phyloP scores from a whole-genome alignment of 331 rosid species.

The Pyracantha coccinea region DNA sequence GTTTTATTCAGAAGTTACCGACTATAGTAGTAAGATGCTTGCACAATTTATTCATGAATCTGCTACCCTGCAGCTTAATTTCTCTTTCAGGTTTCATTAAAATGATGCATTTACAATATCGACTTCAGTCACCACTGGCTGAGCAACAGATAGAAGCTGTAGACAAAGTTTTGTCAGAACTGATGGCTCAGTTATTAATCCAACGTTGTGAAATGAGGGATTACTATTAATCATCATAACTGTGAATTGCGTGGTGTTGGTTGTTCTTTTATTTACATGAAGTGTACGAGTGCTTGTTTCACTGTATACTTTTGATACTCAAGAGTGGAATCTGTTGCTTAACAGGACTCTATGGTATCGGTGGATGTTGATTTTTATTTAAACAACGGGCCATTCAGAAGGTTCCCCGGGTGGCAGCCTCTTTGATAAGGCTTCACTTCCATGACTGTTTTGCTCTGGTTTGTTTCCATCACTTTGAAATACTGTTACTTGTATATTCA shows the following conservation, averaged over 20 bases:
- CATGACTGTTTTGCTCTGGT: constrained; percentile 85
- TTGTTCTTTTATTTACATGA: neutral
- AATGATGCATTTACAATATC: constrained; percentile 14
- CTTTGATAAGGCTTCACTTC: constrained; percentile 78
- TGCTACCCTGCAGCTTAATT: constrained; percentile 6
- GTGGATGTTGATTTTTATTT: constrained; percentile 16
- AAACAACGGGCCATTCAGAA: constrained; percentile 45
- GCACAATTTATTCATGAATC: constrained; percentile 6
- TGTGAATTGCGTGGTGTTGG: neutral
- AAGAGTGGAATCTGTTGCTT: constrained; percentile 9
- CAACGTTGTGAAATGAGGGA: neutral
- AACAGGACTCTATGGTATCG: constrained; percentile 91
- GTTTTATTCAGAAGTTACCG: constrained; percentile 97
- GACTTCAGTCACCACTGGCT: constrained; percentile 82
- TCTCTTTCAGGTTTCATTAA: constrained; percentile 37
- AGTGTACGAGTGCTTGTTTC: constrained; percentile 40
- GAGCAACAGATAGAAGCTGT: constrained; percentile 96
- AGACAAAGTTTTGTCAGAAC: constrained; percentile 83
- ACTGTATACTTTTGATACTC: constrained; percentile 1
- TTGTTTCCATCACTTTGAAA: too few species aligned
- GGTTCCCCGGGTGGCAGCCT: constrained; percentile 62
- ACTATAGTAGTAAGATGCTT: constrained; percentile 70
- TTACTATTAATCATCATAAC: neutral
- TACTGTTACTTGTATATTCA: too few species aligned
- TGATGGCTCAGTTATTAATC: constrained; percentile 9